Base-by-base conservation (phyloP, 768 basidiomycete genomes). In the Phallus indusiatus region DNA sequence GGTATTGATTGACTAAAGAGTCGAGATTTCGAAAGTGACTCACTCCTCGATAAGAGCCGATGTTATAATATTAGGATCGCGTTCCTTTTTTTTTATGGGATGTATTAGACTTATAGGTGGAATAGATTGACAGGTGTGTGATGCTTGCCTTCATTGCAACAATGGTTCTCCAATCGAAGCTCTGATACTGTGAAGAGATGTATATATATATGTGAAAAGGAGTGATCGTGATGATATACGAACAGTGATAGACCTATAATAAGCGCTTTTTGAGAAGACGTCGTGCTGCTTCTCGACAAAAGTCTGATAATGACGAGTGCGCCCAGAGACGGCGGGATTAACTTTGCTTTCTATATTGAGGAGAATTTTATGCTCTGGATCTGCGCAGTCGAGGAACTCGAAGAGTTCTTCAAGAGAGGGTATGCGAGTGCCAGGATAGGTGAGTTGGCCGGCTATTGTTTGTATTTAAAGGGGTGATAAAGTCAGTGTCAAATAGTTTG, bases 291-390 rank as follows among this genome's bases (percentile, higher is more conserved):
- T 77, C 54, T 68, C 70, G 9, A 87, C 86, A 65, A 88, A 88
- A 55, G 81, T 80, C 17, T 80, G 72, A 17, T 82, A 81, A 17
- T 73, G 67, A 16, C 70, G 72, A 17, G 86, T 86, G 42, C 74
- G 72, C 62, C 79, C 75, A 5, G 79, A 75, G 54, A 73, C 64
- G n/a, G 69, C 73, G 4, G 86, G 72, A 61, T 87, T 77, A 59
- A 87, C 78, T 68, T 88, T 89, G 16, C 85, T 86, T 72, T 91
- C 90, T 62, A 92, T 85, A 67, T 90, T 90, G 79, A 83, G 88
- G 37, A 74, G 70, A 36, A 90, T 76, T 54, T 74, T 71, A 56
- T 82, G 82, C 42, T 78, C 69, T 0, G 83, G 78, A 66, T 90
- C 89, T 7, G 79, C 85, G 62, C 89, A 92, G 47, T 77, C 76